Percentiles rank a stretch among this genome's conserved stretches.
phyloP scores from a whole-genome alignment of 495 filamentous ascomycete genomes.

The Penicillium chermesinum region DNA sequence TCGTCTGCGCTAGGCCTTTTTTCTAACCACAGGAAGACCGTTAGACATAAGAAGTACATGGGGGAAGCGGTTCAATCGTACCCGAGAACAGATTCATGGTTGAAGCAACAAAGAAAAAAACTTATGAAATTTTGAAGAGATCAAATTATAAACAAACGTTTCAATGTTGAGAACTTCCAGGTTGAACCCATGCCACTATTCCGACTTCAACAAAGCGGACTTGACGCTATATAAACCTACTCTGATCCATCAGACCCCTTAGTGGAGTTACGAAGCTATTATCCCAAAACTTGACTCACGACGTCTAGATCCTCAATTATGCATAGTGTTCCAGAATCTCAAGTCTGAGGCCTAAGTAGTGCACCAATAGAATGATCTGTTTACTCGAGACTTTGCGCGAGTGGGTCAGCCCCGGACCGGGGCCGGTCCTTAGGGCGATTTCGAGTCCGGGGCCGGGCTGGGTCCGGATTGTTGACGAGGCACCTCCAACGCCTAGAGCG shows the following conservation, averaged over 20 bases:
- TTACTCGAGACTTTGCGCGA: slow-evolving; percentile 17
- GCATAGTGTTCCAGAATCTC: slow-evolving; percentile 17
- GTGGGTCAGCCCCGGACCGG: slow-evolving; percentile 26
- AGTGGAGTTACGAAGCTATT: slow-evolving; percentile 11
- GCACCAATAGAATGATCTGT: slow-evolving; percentile 15
- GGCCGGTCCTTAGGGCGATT: slow-evolving; percentile 20
- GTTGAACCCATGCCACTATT: slow-evolving; percentile 2
- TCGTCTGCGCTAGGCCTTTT: slow-evolving; percentile 5
- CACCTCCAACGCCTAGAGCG: slow-evolving; percentile 11
- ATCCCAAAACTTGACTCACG: slow-evolving; percentile 15
- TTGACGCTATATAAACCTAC: slow-evolving; percentile 12
- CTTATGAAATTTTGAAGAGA: slow-evolving; percentile 2
- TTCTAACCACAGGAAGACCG: slow-evolving; percentile 2
- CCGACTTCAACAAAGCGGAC: not conserved
- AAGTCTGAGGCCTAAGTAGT: slow-evolving; percentile 11
- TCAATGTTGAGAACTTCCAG: too few species aligned
- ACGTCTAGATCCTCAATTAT: slow-evolving; percentile 11
- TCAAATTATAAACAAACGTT: slow-evolving; percentile 1
- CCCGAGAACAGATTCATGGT: slow-evolving; percentile 10
- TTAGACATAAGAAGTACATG: slow-evolving; percentile 4
- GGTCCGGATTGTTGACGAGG: slow-evolving; percentile 20
- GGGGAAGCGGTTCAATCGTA: slow-evolving; percentile 7
- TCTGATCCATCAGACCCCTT: slow-evolving; percentile 2
- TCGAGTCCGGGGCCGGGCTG: slow-evolving; percentile 20
- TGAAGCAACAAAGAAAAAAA: slow-evolving; percentile 4